A percentile compares a stretch with the other conserved stretches of the same genome.
Evolutionary conservation across 2,329 filamentous ascomycete genomes (phyloP).

Genomic region (Ceratocystis variospora): DNA sequence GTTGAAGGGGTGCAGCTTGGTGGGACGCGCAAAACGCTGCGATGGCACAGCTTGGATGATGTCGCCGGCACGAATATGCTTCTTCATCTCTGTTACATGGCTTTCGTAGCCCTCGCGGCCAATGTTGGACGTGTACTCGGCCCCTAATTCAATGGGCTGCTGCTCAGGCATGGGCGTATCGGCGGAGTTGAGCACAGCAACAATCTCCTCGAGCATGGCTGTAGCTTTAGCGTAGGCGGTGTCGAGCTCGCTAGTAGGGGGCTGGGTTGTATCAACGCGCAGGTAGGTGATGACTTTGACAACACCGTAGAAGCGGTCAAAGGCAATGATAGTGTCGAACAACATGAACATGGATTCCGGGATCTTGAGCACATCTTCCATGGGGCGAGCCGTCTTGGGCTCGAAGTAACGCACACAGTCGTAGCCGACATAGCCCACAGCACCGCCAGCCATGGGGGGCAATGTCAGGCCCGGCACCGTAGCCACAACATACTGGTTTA

Average conservation of each 20-base stretch:
- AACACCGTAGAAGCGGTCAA: constrained; percentile 87
- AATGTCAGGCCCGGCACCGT: constrained; percentile 69
- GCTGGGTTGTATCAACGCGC: constrained; percentile 45
- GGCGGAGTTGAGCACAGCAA: constrained; percentile 57
- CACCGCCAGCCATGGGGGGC: constrained; percentile 78
- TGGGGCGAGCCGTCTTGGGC: constrained; percentile 78
- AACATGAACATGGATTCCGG: constrained; percentile 96
- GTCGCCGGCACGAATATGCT: constrained; percentile 81
- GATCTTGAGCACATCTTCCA: constrained; percentile 77
- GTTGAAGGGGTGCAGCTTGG: constrained; percentile 89
- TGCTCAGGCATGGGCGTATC: constrained; percentile 69
- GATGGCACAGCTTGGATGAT: constrained; percentile 97
- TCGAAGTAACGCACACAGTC: constrained; percentile 97
- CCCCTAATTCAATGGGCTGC: constrained; percentile 53
- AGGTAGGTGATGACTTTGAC: constrained; percentile 92
- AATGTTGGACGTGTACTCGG: constrained; percentile 84
- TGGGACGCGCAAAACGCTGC: constrained; percentile 81
- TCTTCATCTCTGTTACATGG: constrained; percentile 76
- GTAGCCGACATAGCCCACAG: constrained; percentile 93
- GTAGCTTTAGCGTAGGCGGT: constrained; percentile 51
- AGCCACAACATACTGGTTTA: constrained; percentile 65
- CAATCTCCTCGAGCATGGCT: constrained; percentile 48
- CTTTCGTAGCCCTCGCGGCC: constrained; percentile 75
- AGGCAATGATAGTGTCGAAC: constrained; percentile 84
- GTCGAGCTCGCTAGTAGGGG: constrained; percentile 38